Conservation (phyloP, 2,329 filamentous ascomycete species). For the Sporothrix inflata region DNA sequence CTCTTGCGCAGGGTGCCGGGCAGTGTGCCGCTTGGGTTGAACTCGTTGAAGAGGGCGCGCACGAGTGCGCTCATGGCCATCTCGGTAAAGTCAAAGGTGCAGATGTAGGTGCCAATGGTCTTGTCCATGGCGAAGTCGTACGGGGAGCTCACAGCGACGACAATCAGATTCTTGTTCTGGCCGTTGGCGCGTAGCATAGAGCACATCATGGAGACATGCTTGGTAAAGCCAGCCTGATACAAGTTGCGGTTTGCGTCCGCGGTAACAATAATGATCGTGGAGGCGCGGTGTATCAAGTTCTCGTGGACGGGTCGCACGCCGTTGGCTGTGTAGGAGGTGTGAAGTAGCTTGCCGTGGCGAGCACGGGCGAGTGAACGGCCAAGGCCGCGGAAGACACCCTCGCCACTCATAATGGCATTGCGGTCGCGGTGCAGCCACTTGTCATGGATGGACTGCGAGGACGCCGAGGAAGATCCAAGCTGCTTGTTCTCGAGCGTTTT, state of each 20-base stretch:
- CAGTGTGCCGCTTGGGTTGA: constrained; percentile 60
- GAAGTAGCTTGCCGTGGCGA: constrained; percentile 81
- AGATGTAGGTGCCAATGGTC: constrained; percentile 87
- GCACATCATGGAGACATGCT: constrained; percentile 95
- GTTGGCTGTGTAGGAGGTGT: constrained; percentile 94
- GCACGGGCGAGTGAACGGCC: constrained; percentile 85
- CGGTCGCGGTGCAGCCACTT: constrained; percentile 62
- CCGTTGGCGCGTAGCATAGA: constrained; percentile 76
- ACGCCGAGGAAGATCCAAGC: background rate
- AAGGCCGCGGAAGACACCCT: constrained; percentile 88
- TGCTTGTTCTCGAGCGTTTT: constrained; percentile 60
- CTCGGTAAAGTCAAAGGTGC: constrained; percentile 95
- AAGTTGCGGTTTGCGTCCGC: constrained; percentile 92
- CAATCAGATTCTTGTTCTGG: constrained; percentile 86
- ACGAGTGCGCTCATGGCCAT: constrained; percentile 85
- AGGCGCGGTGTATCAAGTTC: constrained; percentile 84
- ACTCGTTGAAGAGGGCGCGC: constrained; percentile 80
- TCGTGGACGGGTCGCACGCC: constrained; percentile 92
- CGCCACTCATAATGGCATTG: constrained; percentile 79
- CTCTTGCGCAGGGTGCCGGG: constrained; percentile 81
- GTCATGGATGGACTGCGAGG: constrained; percentile 51
- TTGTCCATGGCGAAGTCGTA: constrained; percentile 97
- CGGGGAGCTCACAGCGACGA: constrained; percentile 90
- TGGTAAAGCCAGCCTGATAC: constrained; percentile 93
- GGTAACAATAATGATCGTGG: constrained; percentile 86